Evolutionary conservation across 2,329 filamentous ascomycete species (phyloP), one percentile per base, ranked within the genome.

Genomic region (Botrytis elliptica): DNA sequence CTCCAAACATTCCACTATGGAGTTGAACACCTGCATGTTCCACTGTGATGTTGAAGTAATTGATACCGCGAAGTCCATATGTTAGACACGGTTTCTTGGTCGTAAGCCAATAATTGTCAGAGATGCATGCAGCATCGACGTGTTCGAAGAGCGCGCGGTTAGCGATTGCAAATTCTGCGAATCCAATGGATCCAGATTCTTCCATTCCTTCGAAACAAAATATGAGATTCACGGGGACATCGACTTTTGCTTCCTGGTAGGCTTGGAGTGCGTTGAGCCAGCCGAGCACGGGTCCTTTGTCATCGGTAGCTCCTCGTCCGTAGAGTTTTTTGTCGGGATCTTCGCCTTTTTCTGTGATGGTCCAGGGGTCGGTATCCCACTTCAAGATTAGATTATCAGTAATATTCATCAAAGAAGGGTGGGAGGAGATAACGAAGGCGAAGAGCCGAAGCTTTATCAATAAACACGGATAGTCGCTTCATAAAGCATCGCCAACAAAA

Each of bases 181-280:
- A 65, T n/a, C 70, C 70, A 1, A 6, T 72, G 25, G 70, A 72
- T 9, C 70, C 70, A 0, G 49, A 67, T 40, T 72, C 70, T 33
- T 72, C 70, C 70, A 72, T 68, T 38, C 70, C 70, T 72, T 72
- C 70, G 29, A 72, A 68, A 42, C 70, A 72, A 18, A 72, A 67
- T 33, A 72, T 12, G 3, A 72, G 40, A 29, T 68, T 72, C 1
- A 72, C 70, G 2, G 70, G 70, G 7, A 72, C 33, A 3, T 64
- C 59, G 36, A 72, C 29, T 9, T 68, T 22, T 0, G 70, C 46
- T 22, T 12, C 20, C 29, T 70, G 60, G 14, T 72, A 72, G 22
- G 70, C 60, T 55, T 68, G 38, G 7, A 72, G 44, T 57, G 63
- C 63, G 14, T 72, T 67, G 8, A 72, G 70, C 70, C 70, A 72